Evolutionary conservation across 73 alveolate genomes (phyloP), one percentile per base, ranked within the genome.

Genomic region (Effrenium voratum): DNA sequence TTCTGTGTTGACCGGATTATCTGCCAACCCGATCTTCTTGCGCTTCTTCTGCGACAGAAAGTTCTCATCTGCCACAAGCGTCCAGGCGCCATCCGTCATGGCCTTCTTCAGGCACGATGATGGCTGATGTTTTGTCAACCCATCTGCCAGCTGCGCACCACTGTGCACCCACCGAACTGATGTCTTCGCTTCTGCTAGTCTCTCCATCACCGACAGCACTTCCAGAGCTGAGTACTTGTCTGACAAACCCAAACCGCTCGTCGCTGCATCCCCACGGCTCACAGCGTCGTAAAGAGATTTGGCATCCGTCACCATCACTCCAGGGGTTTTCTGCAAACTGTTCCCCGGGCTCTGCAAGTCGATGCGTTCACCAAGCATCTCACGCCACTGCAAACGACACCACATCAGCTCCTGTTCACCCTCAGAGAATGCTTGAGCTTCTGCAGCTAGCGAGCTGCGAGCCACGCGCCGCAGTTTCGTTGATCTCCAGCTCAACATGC

Each of bases 141-240:
- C 94, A 44, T 86, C 94, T 1, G 94, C 94, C 6, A 86, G 12
- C 34, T 86, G 94, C 0, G 94, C 63, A 0, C 60, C 94, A 1
- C 45, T 4, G 40, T 86, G 81, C 70, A 86, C 94, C 94, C 94
- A 86, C 0, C 94, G 82, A 38, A 60, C 83, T 0, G 1, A 45
- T 0, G 94, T 86, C 63, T 4, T 28, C 44, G 26, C 24, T 6
- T 28, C 15, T 13, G 13, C 68, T 0, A 86, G 2, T 3, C 81
- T 13, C 49, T 86, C 94, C 5, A 60, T 13, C n/a, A 86, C 19
- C 38, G 70, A 41, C 63, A 86, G 13, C 26, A 45, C 40, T 60
- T 86, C 94, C 36, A 86, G 83, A 8, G 70, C 46, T 36, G 43
- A 28, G 50, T 60, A 43, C 40, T 86, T 86, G 66, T 86, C 94